Evolutionary conservation across 768 basidiomycete species (phyloP).

Genomic region (Russula dissimulans): DNA sequence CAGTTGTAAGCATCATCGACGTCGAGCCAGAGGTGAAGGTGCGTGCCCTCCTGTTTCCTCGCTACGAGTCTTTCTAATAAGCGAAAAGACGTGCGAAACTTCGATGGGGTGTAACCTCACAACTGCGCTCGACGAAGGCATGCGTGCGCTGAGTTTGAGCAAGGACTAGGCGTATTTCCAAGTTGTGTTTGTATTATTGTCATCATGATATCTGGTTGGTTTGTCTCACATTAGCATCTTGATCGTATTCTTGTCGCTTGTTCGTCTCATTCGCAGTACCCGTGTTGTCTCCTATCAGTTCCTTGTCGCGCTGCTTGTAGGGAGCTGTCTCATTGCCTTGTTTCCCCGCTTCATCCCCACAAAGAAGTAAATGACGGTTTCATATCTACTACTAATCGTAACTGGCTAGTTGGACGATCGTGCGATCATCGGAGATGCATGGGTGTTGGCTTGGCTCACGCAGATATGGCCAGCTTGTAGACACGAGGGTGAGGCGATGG

Average conservation of each 20-base stretch:
- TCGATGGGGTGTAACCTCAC: neutral
- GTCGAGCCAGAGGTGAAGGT: conserved; percentile 36
- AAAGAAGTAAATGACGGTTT: conserved; percentile 3
- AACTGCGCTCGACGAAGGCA: conserved; percentile 48
- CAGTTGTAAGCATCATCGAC: conserved; percentile 70
- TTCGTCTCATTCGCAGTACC: neutral
- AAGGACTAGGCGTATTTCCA: conserved; percentile 31
- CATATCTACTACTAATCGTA: conserved; percentile 11
- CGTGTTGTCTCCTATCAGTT: neutral
- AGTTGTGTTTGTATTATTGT: neutral
- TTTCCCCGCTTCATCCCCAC: neutral
- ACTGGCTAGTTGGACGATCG: neutral
- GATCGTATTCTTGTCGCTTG: neutral
- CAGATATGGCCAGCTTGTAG: too few species aligned
- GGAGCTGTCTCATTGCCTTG: neutral
- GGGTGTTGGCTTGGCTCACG: too few species aligned
- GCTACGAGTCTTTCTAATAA: neutral
- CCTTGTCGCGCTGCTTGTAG: neutral
- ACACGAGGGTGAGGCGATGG: too few species aligned
- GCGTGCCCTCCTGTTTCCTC: neutral
- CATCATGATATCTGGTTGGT: conserved; percentile 1
- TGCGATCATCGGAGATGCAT: neutral
- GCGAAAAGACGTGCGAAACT: neutral
- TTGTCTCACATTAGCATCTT: conserved; percentile 7
- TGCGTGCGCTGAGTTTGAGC: conserved; percentile 51